Percentiles rank a stretch among this genome's conserved stretches.
Conservation (phyloP, 768 basidiomycete species). For the Chiua virens region DNA sequence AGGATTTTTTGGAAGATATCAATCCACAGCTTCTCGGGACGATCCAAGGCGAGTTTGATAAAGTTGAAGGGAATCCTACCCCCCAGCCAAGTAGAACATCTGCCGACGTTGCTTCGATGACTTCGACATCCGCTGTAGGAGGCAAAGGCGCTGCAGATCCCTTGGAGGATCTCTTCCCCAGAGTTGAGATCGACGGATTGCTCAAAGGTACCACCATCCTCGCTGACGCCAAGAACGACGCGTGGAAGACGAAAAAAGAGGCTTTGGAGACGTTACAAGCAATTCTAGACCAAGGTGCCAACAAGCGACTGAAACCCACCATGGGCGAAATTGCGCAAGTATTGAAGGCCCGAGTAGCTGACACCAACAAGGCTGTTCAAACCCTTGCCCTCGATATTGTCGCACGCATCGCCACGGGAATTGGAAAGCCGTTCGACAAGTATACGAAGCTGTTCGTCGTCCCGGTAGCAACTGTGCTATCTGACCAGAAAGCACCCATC, state of each 20-base stretch:
- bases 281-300: conserved; percentile 84
- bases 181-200: conserved; percentile 88
- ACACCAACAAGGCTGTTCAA: conserved; percentile 95
- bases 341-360: conserved; percentile 83
- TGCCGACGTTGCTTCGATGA: conserved; percentile 64
- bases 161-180: conserved; percentile 91
- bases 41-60: conserved; percentile 90
- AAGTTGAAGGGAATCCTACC: conserved; percentile 72
- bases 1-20: conserved; percentile 88
- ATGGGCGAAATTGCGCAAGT: conserved; percentile 94
- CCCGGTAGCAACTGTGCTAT: conserved; percentile 78
- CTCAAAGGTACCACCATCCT: conserved; percentile 82
- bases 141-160: conserved; percentile 55
- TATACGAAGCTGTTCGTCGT: conserved; percentile 73
- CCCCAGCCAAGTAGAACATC: conserved; percentile 81
- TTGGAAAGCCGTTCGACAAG: conserved; percentile 96
- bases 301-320: conserved; percentile 86
- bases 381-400: conserved; percentile 87
- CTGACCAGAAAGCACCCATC: conserved; percentile 91
- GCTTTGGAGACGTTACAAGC: conserved; percentile 83
- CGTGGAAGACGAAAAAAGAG: conserved; percentile 97
- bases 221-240: conserved; percentile 83
- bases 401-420: conserved; percentile 84
- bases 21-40: conserved; percentile 92
- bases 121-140: conserved; percentile 42